phyloP scores from a whole-genome alignment of 2,329 filamentous ascomycete genomes.

The Colletotrichum liriopes region DNA sequence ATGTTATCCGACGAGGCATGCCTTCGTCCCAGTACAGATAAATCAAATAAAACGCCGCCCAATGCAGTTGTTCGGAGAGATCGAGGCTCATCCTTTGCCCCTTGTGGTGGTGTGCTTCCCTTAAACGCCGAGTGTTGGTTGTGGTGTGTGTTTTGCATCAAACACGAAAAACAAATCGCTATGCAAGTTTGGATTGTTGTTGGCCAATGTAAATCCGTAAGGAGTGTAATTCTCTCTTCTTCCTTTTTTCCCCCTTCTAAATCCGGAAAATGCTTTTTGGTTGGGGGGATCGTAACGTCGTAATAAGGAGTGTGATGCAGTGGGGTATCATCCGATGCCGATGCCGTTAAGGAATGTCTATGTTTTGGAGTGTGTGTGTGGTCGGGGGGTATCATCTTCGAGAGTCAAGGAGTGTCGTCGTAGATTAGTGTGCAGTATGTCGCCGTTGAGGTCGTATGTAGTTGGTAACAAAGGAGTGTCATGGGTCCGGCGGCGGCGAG shows the following conservation, averaged over 20 bases:
- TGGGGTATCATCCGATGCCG: constrained; percentile 43
- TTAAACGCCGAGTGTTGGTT: constrained; percentile 33
- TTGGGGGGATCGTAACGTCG: constrained; percentile 51
- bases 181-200: constrained; percentile 68
- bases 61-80: constrained; percentile 34
- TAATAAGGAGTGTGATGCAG: constrained; percentile 56
- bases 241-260: constrained; percentile 25
- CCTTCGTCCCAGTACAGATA: constrained; percentile 18
- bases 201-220: constrained; percentile 41
- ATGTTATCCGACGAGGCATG: constrained; percentile 10
- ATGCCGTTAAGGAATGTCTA: constrained; percentile 42
- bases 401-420: constrained; percentile 51
- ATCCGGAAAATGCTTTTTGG: constrained; percentile 45
- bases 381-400: constrained; percentile 53
- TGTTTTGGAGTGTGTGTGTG: constrained; percentile 5
- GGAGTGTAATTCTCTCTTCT: constrained; percentile 40
- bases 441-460: constrained; percentile 30
- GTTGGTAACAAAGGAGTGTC: constrained; percentile 58
- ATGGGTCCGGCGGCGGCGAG: constrained; percentile 27
- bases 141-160: constrained; percentile 37
- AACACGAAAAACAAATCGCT: constrained; percentile 63
- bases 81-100: constrained; percentile 5
- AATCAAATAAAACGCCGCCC: constrained; percentile 38
- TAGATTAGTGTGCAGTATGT: constrained; percentile 20
- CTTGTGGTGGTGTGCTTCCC: constrained; percentile 20